Evolutionary conservation across 176 grass and related monocot species (phyloP).

Genomic region (Zea luxurians): DNA sequence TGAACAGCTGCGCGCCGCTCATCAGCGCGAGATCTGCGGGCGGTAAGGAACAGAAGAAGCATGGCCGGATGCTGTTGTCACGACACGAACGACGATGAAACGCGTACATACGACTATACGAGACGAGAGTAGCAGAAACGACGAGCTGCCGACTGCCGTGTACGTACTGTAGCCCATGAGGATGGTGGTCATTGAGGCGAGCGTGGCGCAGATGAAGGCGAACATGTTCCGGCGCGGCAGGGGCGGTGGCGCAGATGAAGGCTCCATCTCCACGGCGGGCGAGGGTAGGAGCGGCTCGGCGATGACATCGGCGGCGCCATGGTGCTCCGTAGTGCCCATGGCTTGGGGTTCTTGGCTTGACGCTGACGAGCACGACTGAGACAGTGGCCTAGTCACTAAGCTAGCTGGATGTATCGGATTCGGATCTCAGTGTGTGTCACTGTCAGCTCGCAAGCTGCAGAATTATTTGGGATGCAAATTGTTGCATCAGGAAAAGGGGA

Average conservation of each 20-base stretch:
- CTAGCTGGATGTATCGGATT: background rate
- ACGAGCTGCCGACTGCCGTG: no score
- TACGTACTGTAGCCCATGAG: constrained; percentile 47
- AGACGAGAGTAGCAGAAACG: background rate
- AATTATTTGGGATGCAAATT: background rate
- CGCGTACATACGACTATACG: no score
- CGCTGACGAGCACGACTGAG: background rate
- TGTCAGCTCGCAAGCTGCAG: background rate
- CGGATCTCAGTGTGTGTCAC: background rate
- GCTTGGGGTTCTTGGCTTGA: background rate
- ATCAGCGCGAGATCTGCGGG: constrained; percentile 48
- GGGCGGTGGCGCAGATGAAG: no score
- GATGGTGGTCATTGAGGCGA: constrained; percentile 49
- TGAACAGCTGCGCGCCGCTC: constrained; percentile 65
- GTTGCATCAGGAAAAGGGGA: background rate
- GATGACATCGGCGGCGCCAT: background rate
- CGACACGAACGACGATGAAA: no score
- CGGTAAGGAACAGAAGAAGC: background rate
- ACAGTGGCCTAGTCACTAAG: background rate
- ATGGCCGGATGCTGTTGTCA: no score
- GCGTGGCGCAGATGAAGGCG: constrained; percentile 1
- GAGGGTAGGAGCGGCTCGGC: background rate
- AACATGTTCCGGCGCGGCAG: no score
- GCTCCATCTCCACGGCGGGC: background rate
- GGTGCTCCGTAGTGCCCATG: background rate